Evolutionary conservation across 306 rosid species (phyloP), one percentile per base, ranked within the genome.

Genomic region (Sicyos edulis): DNA sequence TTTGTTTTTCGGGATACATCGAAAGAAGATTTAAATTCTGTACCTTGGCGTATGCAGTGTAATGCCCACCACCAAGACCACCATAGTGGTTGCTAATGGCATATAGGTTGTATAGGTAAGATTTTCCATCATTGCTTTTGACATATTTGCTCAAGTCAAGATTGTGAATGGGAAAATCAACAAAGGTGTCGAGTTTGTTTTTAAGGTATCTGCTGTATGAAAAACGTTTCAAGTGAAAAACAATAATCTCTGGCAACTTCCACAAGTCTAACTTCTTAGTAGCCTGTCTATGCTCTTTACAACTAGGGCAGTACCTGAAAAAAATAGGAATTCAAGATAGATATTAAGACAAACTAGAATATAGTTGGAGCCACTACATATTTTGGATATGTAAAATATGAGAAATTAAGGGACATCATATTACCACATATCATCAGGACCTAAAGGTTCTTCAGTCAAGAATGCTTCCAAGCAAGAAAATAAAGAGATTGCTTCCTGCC

Each of bases 401-500:
- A 37, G 0, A 37, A 8, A 37, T 37, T 6, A 70, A 56, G 76
- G 40, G 6, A 20, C 72, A 21, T 47, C 17, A 45, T 54, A 53
- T 77, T 88, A 95, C 99, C 99, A 95, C 99, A 95, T 95, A 83
- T 95, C 99, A 63, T 89, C 96, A 29, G 97, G 97, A 42, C 99
- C 97, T 51, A 95, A 78, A 86, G 99, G 99, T 80, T 95, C 99
- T 87, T 91, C 97, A 51, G 89, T 91, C 78, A 95, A 76, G 87
- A 95, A 95, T 19, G 97, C 96, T 78, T 95, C 99, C 87, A 95
- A 81, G 91, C 99, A 91, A 53, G 96, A 86, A 84, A 95, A 95
- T 78, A 95, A 87, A 78, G 99, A 95, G 70, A 89, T 84, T 50
- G 99, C 89, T 81, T 95, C 99, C 83, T 84, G 99, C 76, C 80